A percentile compares a stretch with the other conserved stretches of the same genome.
Evolutionary conservation across 345 rosid species (phyloP).

Genomic region (Heritiera littoralis): DNA sequence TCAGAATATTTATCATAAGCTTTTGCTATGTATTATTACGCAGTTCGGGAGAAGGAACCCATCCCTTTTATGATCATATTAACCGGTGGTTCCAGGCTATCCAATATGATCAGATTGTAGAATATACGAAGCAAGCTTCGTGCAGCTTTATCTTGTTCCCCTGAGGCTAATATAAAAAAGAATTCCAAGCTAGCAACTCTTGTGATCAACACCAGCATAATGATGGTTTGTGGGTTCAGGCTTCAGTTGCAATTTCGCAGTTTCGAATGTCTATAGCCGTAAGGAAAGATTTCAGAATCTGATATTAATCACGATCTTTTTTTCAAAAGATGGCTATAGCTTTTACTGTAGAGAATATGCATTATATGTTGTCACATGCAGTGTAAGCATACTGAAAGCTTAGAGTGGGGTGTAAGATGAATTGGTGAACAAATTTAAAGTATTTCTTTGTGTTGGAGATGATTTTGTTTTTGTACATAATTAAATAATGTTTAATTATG

Average conservation of each 20-base stretch:
- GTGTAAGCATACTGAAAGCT: background rate
- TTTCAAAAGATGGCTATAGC: background rate
- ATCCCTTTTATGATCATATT: background rate
- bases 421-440: background rate
- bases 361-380: constrained; percentile 4
- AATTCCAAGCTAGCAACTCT: background rate
- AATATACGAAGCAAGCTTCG: constrained; percentile 5
- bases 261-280: background rate
- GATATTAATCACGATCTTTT: background rate
- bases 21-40: background rate
- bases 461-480: background rate
- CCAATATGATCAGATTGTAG: background rate
- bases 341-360: background rate
- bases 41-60: background rate
- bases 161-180: background rate
- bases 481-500: background rate
- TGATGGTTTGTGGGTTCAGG: constrained; percentile 1
- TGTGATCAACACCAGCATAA: background rate
- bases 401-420: constrained; percentile 19
- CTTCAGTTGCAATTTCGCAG: background rate
- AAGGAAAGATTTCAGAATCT: background rate
- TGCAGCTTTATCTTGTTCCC: background rate
- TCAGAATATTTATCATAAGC: background rate
- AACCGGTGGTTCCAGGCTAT: background rate
- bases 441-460: constrained; percentile 8